Base-by-base conservation (phyloP, 208 protist species). In the Crithidia sp. region DNA sequence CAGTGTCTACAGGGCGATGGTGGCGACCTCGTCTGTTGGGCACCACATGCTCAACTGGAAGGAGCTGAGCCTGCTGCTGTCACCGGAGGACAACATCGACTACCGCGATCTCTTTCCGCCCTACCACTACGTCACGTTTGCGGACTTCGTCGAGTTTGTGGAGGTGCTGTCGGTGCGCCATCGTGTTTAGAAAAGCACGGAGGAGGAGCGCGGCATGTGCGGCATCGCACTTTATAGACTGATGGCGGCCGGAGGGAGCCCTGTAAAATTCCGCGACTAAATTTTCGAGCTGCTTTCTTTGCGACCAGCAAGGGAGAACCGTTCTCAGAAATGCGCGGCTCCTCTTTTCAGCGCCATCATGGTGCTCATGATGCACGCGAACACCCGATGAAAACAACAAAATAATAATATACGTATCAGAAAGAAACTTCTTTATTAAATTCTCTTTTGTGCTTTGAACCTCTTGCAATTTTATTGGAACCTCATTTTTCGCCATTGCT, bases 81-180 rank as follows among this genome's bases (percentile, higher is more conserved):
- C 59, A 7, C 78, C 78, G 16, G 78, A 79, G 56, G 78, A 79
- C 68, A 63, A 76, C 59, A 70, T 83, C 19, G 66, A 77, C 41
- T 74, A 79, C 56, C 43, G 78, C 37, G 36, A 72, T 41, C 70
- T 83, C 54, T 83, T 76, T 17, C 78, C 72, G 2, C 64, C 45
- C 9, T 40, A 67, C 16, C 71, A 72, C 28, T 73, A 59, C 44
- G 10, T 83, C 17, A 68, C 56, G 41, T 77, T 79, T 19, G 47
- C 52, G 2, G 73, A 83, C 40, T 79, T 83, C 14, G 53, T 68
- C 13, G 54, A 83, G 41, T 83, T 83, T 45, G 67, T 83, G 13
- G 78, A 83, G 28, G 74, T 79, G 16, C 50, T 79, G 43, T 83
- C 78, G 6, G 64, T 83, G 55, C 73, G 73, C 8, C 61, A 77